phyloP scores from a whole-genome alignment of 2,329 filamentous ascomycete species.

The Neocucurbitaria cava region DNA sequence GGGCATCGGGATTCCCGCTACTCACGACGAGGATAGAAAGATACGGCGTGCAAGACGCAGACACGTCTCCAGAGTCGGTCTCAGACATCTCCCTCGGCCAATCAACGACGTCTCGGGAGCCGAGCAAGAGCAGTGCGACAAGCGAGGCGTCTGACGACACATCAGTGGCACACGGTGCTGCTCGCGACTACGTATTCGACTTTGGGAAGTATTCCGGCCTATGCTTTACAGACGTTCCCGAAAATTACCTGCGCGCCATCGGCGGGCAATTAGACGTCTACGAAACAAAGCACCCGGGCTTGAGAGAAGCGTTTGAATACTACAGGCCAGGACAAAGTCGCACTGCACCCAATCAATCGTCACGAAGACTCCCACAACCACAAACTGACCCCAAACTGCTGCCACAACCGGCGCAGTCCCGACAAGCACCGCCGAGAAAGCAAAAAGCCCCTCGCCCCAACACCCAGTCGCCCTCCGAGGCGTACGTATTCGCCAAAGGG shows the following conservation, averaged over 20 bases:
- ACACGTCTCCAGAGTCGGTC: slow-evolving; percentile 6
- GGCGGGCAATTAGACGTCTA: slow-evolving; percentile 28
- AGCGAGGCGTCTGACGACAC: slow-evolving; percentile 3
- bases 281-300: slow-evolving; percentile 22
- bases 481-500: slow-evolving; percentile 12
- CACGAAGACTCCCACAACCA: slow-evolving; percentile 3
- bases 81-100: slow-evolving; percentile 11
- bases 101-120: slow-evolving; percentile 17
- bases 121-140: slow-evolving; percentile 14
- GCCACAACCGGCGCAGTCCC: not conserved
- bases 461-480: slow-evolving; percentile 1
- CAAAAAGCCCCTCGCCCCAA: not conserved
- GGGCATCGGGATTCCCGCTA: slow-evolving; percentile 23
- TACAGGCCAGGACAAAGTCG: slow-evolving; percentile 26
- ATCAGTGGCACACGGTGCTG: slow-evolving; percentile 5
- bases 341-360: slow-evolving; percentile 6
- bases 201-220: slow-evolving; percentile 24
- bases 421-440: not conserved
- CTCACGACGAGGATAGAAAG: slow-evolving; percentile 8
- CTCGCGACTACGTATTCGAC: slow-evolving; percentile 29
- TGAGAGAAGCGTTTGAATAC: slow-evolving; percentile 33
- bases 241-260: slow-evolving; percentile 31
- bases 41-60: slow-evolving; percentile 19
- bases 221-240: slow-evolving; percentile 25
- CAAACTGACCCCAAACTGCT: not conserved